Evolutionary conservation across 2,329 filamentous ascomycete species (phyloP).

Genomic region (Sphaerulina populicola): DNA sequence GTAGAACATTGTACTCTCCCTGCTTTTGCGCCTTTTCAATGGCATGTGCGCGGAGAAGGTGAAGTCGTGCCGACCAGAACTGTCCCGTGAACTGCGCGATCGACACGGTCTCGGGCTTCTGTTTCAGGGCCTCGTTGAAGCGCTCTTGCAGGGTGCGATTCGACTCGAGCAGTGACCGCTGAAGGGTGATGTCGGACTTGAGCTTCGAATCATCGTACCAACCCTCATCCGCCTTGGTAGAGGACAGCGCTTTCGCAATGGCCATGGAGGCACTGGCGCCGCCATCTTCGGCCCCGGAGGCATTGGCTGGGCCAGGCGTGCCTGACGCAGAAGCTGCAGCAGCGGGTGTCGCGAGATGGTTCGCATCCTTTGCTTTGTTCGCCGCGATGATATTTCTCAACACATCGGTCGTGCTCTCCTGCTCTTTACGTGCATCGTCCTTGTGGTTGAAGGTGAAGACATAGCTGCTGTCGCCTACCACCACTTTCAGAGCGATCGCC

Average conservation of each 20-base stretch:
- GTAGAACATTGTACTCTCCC: slow-evolving; percentile 88
- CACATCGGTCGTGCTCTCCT: slow-evolving; percentile 73
- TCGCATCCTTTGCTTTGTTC: slow-evolving; percentile 47
- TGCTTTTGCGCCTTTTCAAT: slow-evolving; percentile 80
- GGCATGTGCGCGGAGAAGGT: slow-evolving; percentile 78
- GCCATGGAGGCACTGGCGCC: slow-evolving; percentile 53
- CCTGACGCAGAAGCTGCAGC: slow-evolving; percentile 14
- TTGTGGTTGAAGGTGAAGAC: slow-evolving; percentile 83
- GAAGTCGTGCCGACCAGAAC: slow-evolving; percentile 87
- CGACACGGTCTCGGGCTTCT: slow-evolving; percentile 76
- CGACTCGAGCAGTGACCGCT: slow-evolving; percentile 79
- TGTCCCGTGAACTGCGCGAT: slow-evolving; percentile 76
- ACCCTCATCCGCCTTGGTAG: slow-evolving; percentile 46
- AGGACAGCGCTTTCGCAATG: slow-evolving; percentile 62
- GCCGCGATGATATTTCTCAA: slow-evolving; percentile 70
- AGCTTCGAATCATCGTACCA: slow-evolving; percentile 78
- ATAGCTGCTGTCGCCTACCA: slow-evolving; percentile 67
- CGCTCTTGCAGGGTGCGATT: slow-evolving; percentile 66
- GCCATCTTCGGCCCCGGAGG: slow-evolving; percentile 16
- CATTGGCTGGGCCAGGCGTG: slow-evolving; percentile 18
- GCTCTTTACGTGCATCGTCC: slow-evolving; percentile 67
- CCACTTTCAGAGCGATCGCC: slow-evolving; percentile 91
- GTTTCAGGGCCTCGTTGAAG: slow-evolving; percentile 73
- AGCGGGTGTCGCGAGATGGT: slow-evolving; percentile 31
- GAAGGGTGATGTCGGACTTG: slow-evolving; percentile 68